These are phyloP conservation scores for Trichocladium antarcticum DNA, from an alignment of 495 filamentous ascomycete species.

Conservation along the genomic window DNA sequence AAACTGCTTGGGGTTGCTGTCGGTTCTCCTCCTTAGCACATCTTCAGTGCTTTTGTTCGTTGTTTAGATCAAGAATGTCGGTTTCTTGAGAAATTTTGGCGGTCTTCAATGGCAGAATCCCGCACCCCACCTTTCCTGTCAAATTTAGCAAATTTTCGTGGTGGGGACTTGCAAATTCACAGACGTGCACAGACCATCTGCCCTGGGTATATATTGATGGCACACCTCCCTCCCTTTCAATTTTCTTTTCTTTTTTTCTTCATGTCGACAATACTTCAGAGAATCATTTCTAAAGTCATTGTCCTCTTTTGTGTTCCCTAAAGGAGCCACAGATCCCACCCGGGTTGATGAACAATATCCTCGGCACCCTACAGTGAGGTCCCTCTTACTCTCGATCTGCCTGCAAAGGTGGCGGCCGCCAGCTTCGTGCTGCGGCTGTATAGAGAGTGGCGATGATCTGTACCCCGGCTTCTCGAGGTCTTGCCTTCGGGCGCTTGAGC, in stretches of 20 bases:
- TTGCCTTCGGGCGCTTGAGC: constrained; percentile 44
- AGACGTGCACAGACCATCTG: constrained; percentile 28
- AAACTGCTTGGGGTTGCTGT: no score
- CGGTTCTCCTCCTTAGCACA: no score
- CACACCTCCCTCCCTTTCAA: constrained; percentile 9
- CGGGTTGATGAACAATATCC: constrained; percentile 53
- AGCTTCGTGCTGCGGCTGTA: constrained; percentile 31
- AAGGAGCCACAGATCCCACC: constrained; percentile 54
- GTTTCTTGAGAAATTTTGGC: constrained; percentile 20
- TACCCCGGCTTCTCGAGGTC: constrained; percentile 39
- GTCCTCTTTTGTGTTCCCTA: constrained; percentile 69
- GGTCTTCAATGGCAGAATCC: constrained; percentile 32
- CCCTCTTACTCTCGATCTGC: constrained; percentile 38
- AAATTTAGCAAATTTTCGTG: constrained; percentile 2
- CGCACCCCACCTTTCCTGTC: neutral
- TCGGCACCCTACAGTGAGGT: constrained; percentile 50
- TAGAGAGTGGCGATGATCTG: constrained; percentile 57
- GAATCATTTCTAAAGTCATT: constrained; percentile 89
- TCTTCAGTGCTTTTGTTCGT: neutral
- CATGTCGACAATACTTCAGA: constrained; percentile 61
- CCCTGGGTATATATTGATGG: constrained; percentile 26
- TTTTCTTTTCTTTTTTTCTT: constrained; percentile 31
- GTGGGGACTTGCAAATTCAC: constrained; percentile 28
- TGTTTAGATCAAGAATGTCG: neutral
- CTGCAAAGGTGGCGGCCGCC: constrained; percentile 39